phyloP scores from a whole-genome alignment of 495 filamentous ascomycete species.

The Podospora anserina region DNA sequence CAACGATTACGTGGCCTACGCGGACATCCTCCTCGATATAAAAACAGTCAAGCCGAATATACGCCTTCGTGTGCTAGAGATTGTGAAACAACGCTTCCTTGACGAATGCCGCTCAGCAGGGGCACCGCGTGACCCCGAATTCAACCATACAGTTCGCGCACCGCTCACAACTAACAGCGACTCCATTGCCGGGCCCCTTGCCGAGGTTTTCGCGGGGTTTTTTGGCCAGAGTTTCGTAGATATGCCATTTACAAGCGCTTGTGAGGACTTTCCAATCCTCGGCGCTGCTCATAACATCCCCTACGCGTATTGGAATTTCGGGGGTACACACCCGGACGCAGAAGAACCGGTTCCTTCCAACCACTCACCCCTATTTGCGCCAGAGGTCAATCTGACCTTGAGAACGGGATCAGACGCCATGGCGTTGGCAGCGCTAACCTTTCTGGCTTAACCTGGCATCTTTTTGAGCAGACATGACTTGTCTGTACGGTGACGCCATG shows the following conservation, averaged over 20 bases:
- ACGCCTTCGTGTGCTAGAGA: not conserved
- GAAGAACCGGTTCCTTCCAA: not conserved
- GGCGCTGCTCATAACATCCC: constrained; percentile 1
- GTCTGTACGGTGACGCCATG: too few relatives aligned
- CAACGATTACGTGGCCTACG: not conserved
- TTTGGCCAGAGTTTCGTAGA: not conserved
- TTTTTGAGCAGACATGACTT: too few relatives aligned
- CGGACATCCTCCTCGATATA: constrained; percentile 1
- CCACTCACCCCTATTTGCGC: constrained; percentile 1
- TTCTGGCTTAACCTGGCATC: not conserved
- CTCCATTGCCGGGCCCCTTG: not conserved
- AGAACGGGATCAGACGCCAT: not conserved
- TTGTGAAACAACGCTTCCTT: not conserved
- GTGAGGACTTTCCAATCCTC: not conserved
- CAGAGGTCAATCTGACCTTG: not conserved
- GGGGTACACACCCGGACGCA: not conserved
- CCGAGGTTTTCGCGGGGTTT: not conserved
- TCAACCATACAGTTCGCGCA: not conserved
- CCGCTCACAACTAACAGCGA: not conserved
- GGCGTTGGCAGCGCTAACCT: not conserved
- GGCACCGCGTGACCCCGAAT: not conserved
- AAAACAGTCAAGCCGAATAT: not conserved
- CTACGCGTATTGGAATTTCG: constrained; percentile 3
- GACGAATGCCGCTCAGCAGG: not conserved
- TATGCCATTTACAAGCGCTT: not conserved